A percentile compares a stretch with the other conserved stretches of the same genome.
phyloP scores from a whole-genome alignment of 768 basidiomycete species.

The Russula foetens region DNA sequence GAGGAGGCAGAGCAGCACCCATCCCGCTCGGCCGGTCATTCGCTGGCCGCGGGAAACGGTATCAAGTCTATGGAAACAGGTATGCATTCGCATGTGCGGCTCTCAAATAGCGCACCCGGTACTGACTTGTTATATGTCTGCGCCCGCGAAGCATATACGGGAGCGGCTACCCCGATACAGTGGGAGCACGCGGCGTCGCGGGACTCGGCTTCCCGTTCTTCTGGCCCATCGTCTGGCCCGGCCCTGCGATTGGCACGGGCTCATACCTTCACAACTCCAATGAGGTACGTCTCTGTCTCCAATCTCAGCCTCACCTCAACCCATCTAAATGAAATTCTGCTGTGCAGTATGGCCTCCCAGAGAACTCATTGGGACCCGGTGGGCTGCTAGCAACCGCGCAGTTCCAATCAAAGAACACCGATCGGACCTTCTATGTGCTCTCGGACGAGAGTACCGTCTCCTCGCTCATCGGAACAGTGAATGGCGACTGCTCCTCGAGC shows the following conservation, averaged over 20 bases:
- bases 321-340: not conserved
- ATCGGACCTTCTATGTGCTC: slow-evolving; percentile 29
- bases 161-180: slow-evolving; percentile 24
- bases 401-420: slow-evolving; percentile 25
- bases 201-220: slow-evolving; percentile 23
- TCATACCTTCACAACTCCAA: slow-evolving; percentile 15
- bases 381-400: slow-evolving; percentile 25
- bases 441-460: slow-evolving; percentile 29
- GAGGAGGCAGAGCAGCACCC: slow-evolving; percentile 11
- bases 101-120: too few species aligned
- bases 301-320: too few species aligned
- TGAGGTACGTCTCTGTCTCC: slow-evolving; percentile 17
- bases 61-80: slow-evolving; percentile 22
- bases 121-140: not conserved
- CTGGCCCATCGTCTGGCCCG: slow-evolving; percentile 24
- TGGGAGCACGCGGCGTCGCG: slow-evolving; percentile 4
- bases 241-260: not conserved
- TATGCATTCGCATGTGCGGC: not conserved
- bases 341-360: slow-evolving; percentile 29
- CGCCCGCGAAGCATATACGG: slow-evolving; percentile 21
- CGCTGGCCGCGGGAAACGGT: slow-evolving; percentile 24
- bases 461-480: slow-evolving; percentile 27
- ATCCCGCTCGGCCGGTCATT: slow-evolving; percentile 22
- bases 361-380: slow-evolving; percentile 31
- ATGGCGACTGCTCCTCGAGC: slow-evolving; percentile 24